Evolutionary conservation across 371 early-diverging fungal genomes (phyloP).

Genomic region (Basidiobolus meristosporus): DNA sequence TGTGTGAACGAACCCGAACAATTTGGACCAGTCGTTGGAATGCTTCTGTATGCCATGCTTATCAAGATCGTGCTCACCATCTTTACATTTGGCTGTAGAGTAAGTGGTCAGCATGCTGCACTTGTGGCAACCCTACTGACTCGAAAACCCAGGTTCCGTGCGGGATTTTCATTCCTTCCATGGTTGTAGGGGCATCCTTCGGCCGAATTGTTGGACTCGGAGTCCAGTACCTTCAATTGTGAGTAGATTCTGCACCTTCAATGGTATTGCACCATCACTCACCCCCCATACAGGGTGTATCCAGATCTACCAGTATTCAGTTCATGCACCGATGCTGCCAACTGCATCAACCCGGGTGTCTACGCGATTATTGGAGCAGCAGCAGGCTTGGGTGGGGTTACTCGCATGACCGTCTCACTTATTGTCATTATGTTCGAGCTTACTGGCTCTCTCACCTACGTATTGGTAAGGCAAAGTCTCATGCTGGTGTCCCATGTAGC

Average conservation of each 20-base stretch:
- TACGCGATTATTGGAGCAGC: slow-evolving; percentile 92
- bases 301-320: slow-evolving; percentile 36
- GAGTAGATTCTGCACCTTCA: no score
- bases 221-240: slow-evolving; percentile 38
- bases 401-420: slow-evolving; percentile 82
- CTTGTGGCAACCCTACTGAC: slow-evolving; percentile 36
- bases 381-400: slow-evolving; percentile 72
- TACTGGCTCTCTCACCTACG: slow-evolving; percentile 71
- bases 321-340: slow-evolving; percentile 26
- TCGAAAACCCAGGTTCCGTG: slow-evolving; percentile 41
- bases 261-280: slow-evolving; percentile 25
- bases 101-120: slow-evolving; percentile 13
- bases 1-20: slow-evolving; percentile 22
- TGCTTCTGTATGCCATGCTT: slow-evolving; percentile 37
- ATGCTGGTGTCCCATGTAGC: no score
- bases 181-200: slow-evolving; percentile 78
- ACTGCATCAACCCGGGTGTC: slow-evolving; percentile 76
- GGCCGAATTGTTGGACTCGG: slow-evolving; percentile 77
- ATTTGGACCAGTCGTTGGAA: slow-evolving; percentile 21
- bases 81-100: slow-evolving; percentile 54
- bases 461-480: slow-evolving; percentile 13
- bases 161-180: slow-evolving; percentile 80
- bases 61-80: slow-evolving; percentile 44
- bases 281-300: slow-evolving; percentile 12
- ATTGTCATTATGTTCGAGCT: slow-evolving; percentile 90